Evolutionary conservation across 23 red algal genomes (phyloP).

Genomic region (Gracilariopsis chorda): DNA sequence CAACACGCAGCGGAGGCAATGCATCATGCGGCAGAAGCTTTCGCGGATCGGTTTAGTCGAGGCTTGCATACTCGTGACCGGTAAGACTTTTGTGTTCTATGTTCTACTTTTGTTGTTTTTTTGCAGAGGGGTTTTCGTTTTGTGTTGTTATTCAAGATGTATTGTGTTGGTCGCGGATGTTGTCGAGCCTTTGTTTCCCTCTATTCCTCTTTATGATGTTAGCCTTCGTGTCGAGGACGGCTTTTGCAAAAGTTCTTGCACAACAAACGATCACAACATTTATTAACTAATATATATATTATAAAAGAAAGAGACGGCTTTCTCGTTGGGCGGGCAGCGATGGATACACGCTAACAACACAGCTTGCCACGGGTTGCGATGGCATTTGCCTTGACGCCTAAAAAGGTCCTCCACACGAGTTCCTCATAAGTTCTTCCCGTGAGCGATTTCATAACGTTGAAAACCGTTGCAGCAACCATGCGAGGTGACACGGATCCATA

Average conservation of each 20-base stretch:
- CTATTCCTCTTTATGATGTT: neutral
- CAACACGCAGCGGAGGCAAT: constrained; percentile 19
- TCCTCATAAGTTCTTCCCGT: constrained; percentile 36
- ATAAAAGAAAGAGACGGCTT: no score
- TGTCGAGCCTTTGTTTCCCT: neutral
- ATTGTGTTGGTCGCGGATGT: neutral
- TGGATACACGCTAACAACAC: neutral
- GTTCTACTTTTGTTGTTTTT: no score
- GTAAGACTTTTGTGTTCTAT: no score
- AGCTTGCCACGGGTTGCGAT: neutral
- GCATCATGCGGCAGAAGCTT: neutral
- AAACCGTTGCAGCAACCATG: neutral
- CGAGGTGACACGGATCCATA: constrained; percentile 8
- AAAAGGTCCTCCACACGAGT: constrained; percentile 63
- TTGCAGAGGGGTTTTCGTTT: no score
- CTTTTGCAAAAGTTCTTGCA: no score
- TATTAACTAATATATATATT: no score
- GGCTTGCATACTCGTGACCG: neutral
- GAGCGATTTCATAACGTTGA: neutral
- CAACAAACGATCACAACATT: no score
- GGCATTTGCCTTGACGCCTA: neutral
- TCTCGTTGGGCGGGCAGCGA: no score
- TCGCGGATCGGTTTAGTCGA: neutral
- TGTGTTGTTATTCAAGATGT: neutral
- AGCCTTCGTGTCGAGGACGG: no score